Evolutionary conservation across 1,284 basidiomycete genomes (phyloP).

Genomic region (Vanrija pseudolonga): DNA sequence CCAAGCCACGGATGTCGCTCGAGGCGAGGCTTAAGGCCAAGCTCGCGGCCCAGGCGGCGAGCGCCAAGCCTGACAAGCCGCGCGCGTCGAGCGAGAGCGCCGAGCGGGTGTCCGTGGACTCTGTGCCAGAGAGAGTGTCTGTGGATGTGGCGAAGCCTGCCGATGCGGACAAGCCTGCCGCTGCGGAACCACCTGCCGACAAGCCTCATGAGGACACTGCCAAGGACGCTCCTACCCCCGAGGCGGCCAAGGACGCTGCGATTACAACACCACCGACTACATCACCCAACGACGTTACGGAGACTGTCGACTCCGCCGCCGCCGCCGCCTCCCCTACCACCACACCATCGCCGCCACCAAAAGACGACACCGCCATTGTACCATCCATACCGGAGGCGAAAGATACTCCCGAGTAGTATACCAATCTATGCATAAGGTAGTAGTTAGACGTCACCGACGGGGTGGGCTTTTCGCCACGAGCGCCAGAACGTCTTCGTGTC

Average conservation of each 20-base stretch:
- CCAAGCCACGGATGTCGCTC: too few species aligned
- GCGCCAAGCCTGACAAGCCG: neutral
- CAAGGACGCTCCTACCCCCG: too few species aligned
- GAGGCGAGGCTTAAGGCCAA: too few species aligned
- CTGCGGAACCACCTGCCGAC: neutral
- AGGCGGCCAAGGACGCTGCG: too few species aligned
- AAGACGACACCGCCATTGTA: neutral
- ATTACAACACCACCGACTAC: too few species aligned
- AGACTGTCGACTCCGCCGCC: too few species aligned
- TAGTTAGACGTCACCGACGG: neutral
- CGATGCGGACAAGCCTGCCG: neutral
- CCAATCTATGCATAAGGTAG: neutral
- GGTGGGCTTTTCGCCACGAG: neutral
- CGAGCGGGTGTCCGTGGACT: neutral
- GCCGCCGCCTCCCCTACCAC: neutral
- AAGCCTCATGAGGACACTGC: neutral
- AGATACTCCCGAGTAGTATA: neutral
- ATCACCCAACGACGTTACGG: too few species aligned
- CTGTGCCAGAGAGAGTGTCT: neutral
- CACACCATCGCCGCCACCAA: neutral
- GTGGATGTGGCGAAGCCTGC: neutral
- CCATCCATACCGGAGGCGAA: neutral
- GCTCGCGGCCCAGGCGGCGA: neutral
- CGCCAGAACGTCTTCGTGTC: constrained; percentile 1
- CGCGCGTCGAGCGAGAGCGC: neutral